These are phyloP conservation scores for Candida berthetii DNA, from an alignment of 805 yeast species.

Conservation along the genomic window DNA sequence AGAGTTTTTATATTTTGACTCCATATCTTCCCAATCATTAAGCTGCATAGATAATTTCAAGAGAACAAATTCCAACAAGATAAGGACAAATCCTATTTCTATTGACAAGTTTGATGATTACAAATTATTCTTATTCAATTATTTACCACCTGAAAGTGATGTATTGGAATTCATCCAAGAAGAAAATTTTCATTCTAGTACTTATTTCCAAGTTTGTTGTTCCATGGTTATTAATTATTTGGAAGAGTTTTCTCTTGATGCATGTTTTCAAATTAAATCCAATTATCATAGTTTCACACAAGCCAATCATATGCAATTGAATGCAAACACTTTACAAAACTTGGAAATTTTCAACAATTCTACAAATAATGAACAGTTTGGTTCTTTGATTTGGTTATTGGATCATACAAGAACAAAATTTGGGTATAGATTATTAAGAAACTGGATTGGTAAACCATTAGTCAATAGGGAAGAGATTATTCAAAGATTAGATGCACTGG, in stretches of 20 bases:
- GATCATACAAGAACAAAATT: conserved; percentile 76
- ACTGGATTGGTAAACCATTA: conserved; percentile 78
- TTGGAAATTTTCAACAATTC: conserved; percentile 70
- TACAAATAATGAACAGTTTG: conserved; percentile 49
- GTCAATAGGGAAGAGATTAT: conserved; percentile 45
- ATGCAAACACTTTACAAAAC: conserved; percentile 60
- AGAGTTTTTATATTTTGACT: conserved; percentile 54
- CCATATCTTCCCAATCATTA: conserved; percentile 24
- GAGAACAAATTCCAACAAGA: conserved; percentile 3
- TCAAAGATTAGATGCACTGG: conserved; percentile 58
- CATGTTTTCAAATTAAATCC: conserved; percentile 43
- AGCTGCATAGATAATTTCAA: conserved; percentile 6
- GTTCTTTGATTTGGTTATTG: conserved; percentile 74
- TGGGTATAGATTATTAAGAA: conserved; percentile 60
- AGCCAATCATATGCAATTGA: conserved; percentile 44
- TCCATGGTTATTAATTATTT: conserved; percentile 47
- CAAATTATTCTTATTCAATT: conserved; percentile 9
- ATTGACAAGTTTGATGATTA: conserved; percentile 2
- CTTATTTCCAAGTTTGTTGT: conserved; percentile 30
- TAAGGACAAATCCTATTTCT: conserved; percentile 12
- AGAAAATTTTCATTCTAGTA: too few species aligned
- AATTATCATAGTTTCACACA: conserved; percentile 48
- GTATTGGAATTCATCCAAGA: conserved; percentile 22
- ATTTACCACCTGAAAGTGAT: conserved; percentile 4
- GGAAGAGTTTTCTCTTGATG: conserved; percentile 54